Base-by-base conservation (phyloP, 2,329 filamentous ascomycete species). In the Polytolypa hystricis region DNA sequence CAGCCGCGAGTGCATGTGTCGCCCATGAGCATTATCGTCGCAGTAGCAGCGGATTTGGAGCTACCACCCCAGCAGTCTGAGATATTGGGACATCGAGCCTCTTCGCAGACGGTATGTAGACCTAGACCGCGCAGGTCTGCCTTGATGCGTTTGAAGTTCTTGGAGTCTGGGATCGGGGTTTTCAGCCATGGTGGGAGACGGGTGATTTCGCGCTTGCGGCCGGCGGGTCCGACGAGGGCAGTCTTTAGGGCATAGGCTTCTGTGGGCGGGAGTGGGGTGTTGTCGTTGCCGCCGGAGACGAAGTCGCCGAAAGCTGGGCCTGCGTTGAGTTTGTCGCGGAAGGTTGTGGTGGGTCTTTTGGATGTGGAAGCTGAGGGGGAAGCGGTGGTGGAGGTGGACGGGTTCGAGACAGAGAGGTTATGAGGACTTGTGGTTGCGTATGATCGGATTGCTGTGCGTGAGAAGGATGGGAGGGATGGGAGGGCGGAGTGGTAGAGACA, bases 21-120 rank as follows among this genome's bases (percentile, higher is more conserved):
- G 46, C 91, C 91, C 87, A 96, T 96, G 32, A 98, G 68, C 91
- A 98, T 98, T 61, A 98, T 96, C 8, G 91, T 98, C 2, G 91
- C 91, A 20, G 91, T 98, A 4, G 91, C 91, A 17, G 85, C 81
- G 47, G 77, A 80, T 67, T 94, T 94, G 58, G 81, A 77, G 55
- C 71, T 77, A 21, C 91, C 91, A 43, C 91, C 91, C 91, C 91
- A 98, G 68, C 91, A 98, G 58, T 96, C 89, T 45, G 82, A 86
- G 42, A 98, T 94, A 62, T 98, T 98, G 42, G 91, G 91, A 62
- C 91, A 98, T 47, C 86, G 77, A 1, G 91, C 91, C 66, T 98
- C 91, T 65, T 98, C 91, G 62, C 91, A 98, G 11, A 98, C 91
- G 4, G 91, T 98, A 61, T 95, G 87, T 39, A 98, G 69, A 40